A percentile compares a stretch with the other conserved stretches of the same genome.
Conservation (phyloP, 805 yeast genomes). For the Huiozyma sinensis region DNA sequence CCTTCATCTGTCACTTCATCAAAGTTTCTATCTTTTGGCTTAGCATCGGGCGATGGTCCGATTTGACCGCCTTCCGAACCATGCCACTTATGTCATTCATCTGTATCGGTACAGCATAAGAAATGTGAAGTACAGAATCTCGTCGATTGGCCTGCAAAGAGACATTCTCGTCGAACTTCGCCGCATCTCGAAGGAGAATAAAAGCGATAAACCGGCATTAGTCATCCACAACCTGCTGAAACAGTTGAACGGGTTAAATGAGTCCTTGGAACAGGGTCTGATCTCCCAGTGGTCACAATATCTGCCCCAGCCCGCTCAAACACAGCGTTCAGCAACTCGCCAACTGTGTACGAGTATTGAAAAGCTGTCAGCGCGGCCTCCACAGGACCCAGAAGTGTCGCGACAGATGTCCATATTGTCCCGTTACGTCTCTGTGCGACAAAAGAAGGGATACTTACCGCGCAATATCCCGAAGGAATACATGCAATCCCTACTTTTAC, state of each 20-base stretch:
- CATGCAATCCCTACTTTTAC: slow-evolving; percentile 13
- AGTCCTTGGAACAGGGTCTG: slow-evolving; percentile 1
- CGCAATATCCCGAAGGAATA: slow-evolving; percentile 8
- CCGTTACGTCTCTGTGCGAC: slow-evolving; percentile 11
- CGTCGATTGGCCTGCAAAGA: slow-evolving; percentile 9
- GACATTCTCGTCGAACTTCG: slow-evolving; percentile 7
- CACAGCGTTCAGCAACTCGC: background rate
- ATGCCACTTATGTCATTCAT: slow-evolving; percentile 20
- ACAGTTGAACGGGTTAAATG: slow-evolving; percentile 10
- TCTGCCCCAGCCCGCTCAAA: background rate
- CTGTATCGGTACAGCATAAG: slow-evolving; percentile 26
- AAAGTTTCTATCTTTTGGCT: too few relatives aligned
- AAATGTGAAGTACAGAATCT: slow-evolving; percentile 11
- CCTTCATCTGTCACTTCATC: too few relatives aligned
- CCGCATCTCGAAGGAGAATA: slow-evolving; percentile 8
- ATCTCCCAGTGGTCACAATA: background rate
- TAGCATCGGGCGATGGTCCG: slow-evolving; percentile 16
- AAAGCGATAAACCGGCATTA: slow-evolving; percentile 21
- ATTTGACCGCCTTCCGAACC: slow-evolving; percentile 22
- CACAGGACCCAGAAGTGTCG: background rate
- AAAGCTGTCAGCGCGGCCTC: background rate
- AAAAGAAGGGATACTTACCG: slow-evolving; percentile 9
- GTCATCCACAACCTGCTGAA: slow-evolving; percentile 9
- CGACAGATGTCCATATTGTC: slow-evolving; percentile 10
- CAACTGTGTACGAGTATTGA: background rate